These are phyloP conservation scores for Globisporangium acanthophoron DNA, from an alignment of 352 stramenopile genomes.

Conservation along the genomic window DNA sequence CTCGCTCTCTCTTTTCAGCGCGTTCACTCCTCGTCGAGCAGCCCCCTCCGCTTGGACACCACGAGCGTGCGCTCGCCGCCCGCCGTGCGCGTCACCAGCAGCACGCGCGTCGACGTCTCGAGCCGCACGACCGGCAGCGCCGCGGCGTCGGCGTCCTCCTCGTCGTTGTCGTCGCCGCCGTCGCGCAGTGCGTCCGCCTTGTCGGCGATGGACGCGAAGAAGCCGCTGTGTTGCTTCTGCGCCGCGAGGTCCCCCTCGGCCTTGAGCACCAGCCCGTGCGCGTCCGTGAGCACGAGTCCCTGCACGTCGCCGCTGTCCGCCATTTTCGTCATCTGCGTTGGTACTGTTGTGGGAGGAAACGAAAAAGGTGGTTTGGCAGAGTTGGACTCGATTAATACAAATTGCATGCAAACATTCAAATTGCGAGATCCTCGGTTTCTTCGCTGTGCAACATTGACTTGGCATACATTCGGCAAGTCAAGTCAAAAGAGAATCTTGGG, in stretches of 20 bases:
- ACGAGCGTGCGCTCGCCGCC: constrained; percentile 52
- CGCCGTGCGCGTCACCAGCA: constrained; percentile 53
- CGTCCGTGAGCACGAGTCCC: constrained; percentile 74
- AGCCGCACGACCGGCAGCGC: constrained; percentile 44
- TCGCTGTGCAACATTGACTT: not conserved
- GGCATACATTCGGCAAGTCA: not conserved
- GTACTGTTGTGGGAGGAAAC: not conserved
- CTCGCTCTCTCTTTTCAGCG: not conserved
- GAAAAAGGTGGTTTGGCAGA: not conserved
- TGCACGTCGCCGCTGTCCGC: constrained; percentile 22
- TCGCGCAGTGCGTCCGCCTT: constrained; percentile 49
- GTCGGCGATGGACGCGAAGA: constrained; percentile 71
- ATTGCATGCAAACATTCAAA: not conserved
- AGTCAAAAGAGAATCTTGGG: not conserved
- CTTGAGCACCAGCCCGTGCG: constrained; percentile 62
- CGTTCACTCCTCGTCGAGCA: constrained; percentile 14
- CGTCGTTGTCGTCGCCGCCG: constrained; percentile 19
- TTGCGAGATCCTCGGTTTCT: not conserved
- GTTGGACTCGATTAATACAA: not conserved
- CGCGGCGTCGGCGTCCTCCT: constrained; percentile 16
- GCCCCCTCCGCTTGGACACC: constrained; percentile 42
- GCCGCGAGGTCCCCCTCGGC: constrained; percentile 53
- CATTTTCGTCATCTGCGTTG: not conserved
- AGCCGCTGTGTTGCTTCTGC: constrained; percentile 49
- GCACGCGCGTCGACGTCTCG: constrained; percentile 42